Percentiles rank a stretch among this genome's conserved stretches.
Evolutionary conservation across 306 rosid species (phyloP).

Genomic region (Senna siamea): DNA sequence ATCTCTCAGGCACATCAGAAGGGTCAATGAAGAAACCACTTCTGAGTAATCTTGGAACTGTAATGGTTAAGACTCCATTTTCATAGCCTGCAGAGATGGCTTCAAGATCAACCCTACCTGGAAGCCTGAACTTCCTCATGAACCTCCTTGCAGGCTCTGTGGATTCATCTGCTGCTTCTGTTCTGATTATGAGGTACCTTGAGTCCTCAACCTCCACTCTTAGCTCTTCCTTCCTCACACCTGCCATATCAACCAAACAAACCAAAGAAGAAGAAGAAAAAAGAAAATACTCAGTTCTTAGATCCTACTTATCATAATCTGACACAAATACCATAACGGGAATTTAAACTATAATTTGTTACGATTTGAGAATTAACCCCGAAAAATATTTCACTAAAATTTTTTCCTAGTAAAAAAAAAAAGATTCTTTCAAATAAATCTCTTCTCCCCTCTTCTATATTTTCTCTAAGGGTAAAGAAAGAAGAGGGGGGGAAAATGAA

Average conservation of each 20-base stretch:
- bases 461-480: too few relatives aligned
- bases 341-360: too few relatives aligned
- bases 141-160: constrained; percentile 56
- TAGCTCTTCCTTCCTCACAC: constrained; percentile 72
- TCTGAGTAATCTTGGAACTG: constrained; percentile 64
- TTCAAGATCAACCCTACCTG: constrained; percentile 58
- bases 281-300: too few relatives aligned
- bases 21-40: constrained; percentile 60
- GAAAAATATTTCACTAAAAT: too few relatives aligned
- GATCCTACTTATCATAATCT: too few relatives aligned
- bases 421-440: too few relatives aligned
- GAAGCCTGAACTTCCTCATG: constrained; percentile 75
- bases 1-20: constrained; percentile 51
- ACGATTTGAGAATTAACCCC: too few relatives aligned
- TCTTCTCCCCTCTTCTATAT: too few relatives aligned
- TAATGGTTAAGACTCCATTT: constrained; percentile 69
- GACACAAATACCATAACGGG: too few relatives aligned
- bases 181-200: constrained; percentile 67
- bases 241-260: constrained; percentile 46
- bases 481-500: too few relatives aligned
- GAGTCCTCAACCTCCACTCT: constrained; percentile 84
- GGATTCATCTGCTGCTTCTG: constrained; percentile 61
- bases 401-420: too few relatives aligned
- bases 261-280: too few relatives aligned
- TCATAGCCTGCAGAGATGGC: constrained; percentile 67